phyloP scores from a whole-genome alignment of 2,329 filamentous ascomycete genomes.

The Trichoderma guizhouense region DNA sequence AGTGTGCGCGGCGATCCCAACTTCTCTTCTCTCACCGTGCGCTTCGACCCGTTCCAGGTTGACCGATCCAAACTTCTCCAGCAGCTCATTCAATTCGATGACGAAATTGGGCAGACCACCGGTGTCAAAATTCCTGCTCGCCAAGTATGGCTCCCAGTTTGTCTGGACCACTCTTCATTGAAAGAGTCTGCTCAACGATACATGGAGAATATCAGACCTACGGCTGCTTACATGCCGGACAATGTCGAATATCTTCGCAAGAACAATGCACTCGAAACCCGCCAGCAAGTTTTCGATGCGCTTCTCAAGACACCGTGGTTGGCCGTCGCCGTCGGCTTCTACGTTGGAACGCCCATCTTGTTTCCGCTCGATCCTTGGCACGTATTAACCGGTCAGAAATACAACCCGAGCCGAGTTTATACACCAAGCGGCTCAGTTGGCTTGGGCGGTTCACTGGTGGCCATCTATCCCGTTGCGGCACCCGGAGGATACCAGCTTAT shows the following conservation, averaged over 20 bases:
- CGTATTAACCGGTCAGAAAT: neutral
- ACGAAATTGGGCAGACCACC: neutral
- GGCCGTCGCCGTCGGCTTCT: neutral
- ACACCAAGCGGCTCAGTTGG: neutral
- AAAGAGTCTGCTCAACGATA: neutral
- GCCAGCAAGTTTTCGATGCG: neutral
- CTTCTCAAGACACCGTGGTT: neutral
- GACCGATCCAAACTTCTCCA: neutral
- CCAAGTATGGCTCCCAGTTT: neutral
- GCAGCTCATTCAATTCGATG: neutral
- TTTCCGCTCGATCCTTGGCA: neutral
- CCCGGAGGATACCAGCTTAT: neutral
- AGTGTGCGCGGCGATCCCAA: neutral
- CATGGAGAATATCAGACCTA: neutral
- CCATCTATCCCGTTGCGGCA: neutral
- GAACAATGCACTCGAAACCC: neutral
- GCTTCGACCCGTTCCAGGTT: neutral
- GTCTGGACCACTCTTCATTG: neutral
- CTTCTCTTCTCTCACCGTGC: neutral
- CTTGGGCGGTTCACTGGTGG: neutral
- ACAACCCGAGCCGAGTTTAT: neutral
- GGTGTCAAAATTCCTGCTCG: neutral
- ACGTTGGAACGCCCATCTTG: neutral
- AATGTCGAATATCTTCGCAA: neutral
- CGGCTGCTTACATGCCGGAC: neutral